Base-by-base conservation (phyloP, 306 rosid genomes). In the Sphenostylis stenocarpa region DNA sequence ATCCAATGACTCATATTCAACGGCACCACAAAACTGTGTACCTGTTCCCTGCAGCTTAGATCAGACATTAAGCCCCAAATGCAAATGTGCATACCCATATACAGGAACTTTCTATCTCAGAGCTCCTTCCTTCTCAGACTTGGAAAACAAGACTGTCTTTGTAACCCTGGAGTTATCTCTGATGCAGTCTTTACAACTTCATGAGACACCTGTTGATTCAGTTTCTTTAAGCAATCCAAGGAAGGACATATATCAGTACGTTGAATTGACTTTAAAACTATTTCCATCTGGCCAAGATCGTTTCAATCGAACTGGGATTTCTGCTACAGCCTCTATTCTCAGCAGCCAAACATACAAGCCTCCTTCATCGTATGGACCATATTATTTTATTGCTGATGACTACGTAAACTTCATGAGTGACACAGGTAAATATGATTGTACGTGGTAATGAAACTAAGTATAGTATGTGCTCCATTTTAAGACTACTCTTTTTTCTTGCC, bases 31-130 rank as follows among this genome's bases (percentile, higher is more conserved):
- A 34, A 78, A 80, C 79, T 93, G 96, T 72, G 26, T 3, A n/a
- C 76, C 65, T 15, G 36, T 17, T 67, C 11, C 26, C 5, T 93
- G 98, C 82, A 51, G n/a, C 70, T 5, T 36, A 4, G 48, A 70
- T 44, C 80, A 75, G 80, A 81, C 45, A 79, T 47, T 63, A n/a
- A 91, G 90, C 82, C 98, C 96, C 23, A 88, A 77, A 14, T 93
- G 98, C 81, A 76, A 5, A 76, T 93, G 98, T 70, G 84, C 88
- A 63, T 85, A 86, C 72, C 91, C 98, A 68, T 93, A 82, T 74
- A 33, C 77, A 5, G 98, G 93, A 70, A 80, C 75, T 64, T 81
- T 93, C 19, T 1, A 3, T 72, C 84, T 93, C 80, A 81, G 88
- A 88, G 87, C 91, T 55, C 88, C 86, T 44, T 48, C 83, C 43